Conservation (phyloP, 1,284 basidiomycete genomes). For the Hortiboletus rubellus region DNA sequence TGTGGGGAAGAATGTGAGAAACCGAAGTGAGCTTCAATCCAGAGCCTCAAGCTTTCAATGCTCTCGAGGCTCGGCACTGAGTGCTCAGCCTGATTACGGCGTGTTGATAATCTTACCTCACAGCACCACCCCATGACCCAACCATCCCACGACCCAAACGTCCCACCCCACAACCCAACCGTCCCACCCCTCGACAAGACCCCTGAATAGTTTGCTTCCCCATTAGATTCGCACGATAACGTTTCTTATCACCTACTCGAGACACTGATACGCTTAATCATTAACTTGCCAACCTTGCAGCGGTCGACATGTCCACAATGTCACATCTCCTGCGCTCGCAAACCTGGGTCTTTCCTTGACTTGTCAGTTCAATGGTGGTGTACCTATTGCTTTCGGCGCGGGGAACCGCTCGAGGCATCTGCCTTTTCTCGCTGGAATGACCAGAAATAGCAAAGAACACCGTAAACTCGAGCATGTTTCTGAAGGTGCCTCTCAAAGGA, state of each 20-base stretch:
- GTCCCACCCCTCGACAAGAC: too few relatives aligned
- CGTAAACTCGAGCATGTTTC: too few relatives aligned
- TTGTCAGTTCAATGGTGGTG: slow-evolving; percentile 25
- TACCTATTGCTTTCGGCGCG: slow-evolving; percentile 21
- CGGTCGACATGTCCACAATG: slow-evolving; percentile 52
- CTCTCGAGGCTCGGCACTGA: too few relatives aligned
- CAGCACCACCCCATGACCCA: too few relatives aligned
- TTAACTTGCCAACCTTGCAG: slow-evolving; percentile 58
- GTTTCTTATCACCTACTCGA: slow-evolving; percentile 16
- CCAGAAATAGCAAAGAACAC: slow-evolving; percentile 47
- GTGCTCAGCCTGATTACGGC: too few relatives aligned
- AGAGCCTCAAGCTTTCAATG: too few relatives aligned
- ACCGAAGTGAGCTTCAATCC: too few relatives aligned
- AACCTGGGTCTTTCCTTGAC: slow-evolving; percentile 39
- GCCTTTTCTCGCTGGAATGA: slow-evolving; percentile 59
- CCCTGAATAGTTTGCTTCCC: slow-evolving; percentile 10
- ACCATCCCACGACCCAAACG: too few relatives aligned
- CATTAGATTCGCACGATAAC: slow-evolving; percentile 7
- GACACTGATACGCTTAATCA: slow-evolving; percentile 45
- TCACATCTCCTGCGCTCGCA: slow-evolving; percentile 66
- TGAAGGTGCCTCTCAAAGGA: slow-evolving; percentile 22
- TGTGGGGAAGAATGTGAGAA: too few relatives aligned
- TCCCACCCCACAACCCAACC: too few relatives aligned
- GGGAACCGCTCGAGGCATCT: slow-evolving; percentile 32
- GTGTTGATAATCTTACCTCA: too few relatives aligned